phyloP scores from a whole-genome alignment of 192 early-diverging fungal genomes.

The Linnemannia exigua region DNA sequence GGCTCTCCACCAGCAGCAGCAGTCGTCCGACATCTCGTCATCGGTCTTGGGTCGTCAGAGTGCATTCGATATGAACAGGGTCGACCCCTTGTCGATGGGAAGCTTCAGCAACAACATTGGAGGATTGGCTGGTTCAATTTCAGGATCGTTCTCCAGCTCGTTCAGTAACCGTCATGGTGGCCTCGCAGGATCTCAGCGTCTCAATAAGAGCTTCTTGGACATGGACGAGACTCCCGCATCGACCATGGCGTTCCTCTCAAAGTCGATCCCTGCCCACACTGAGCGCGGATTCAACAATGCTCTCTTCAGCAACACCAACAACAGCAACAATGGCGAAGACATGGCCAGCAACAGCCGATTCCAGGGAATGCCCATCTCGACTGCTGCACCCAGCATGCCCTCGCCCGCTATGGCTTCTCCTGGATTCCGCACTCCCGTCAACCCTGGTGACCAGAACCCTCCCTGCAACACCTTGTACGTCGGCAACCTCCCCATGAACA shows the following conservation, averaged over 20 bases:
- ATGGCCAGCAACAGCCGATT: constrained; percentile 54
- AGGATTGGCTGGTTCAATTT: constrained; percentile 48
- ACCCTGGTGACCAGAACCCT: constrained; percentile 92
- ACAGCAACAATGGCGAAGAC: constrained; percentile 55
- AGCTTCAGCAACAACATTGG: constrained; percentile 53
- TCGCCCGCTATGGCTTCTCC: constrained; percentile 61
- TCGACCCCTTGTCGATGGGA: constrained; percentile 55
- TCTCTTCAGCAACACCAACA: constrained; percentile 60
- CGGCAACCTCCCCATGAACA: constrained; percentile 92
- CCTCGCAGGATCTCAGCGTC: constrained; percentile 50
- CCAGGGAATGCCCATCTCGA: constrained; percentile 61
- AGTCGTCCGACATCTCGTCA: constrained; percentile 41
- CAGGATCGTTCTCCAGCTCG: constrained; percentile 50
- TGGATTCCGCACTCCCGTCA: constrained; percentile 68
- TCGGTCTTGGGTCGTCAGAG: constrained; percentile 45
- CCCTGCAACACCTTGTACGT: constrained; percentile 99
- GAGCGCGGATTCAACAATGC: constrained; percentile 63
- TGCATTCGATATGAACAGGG: constrained; percentile 44
- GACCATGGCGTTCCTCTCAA: constrained; percentile 61
- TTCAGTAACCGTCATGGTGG: constrained; percentile 51
- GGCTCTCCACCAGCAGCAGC: constrained; percentile 44
- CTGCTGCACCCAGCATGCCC: constrained; percentile 51
- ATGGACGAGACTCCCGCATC: constrained; percentile 46
- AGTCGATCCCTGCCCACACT: constrained; percentile 62
- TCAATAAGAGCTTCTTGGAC: constrained; percentile 60